Base-by-base conservation (phyloP, 1,139 yeast species). In the Suhomyces bokatorum region DNA sequence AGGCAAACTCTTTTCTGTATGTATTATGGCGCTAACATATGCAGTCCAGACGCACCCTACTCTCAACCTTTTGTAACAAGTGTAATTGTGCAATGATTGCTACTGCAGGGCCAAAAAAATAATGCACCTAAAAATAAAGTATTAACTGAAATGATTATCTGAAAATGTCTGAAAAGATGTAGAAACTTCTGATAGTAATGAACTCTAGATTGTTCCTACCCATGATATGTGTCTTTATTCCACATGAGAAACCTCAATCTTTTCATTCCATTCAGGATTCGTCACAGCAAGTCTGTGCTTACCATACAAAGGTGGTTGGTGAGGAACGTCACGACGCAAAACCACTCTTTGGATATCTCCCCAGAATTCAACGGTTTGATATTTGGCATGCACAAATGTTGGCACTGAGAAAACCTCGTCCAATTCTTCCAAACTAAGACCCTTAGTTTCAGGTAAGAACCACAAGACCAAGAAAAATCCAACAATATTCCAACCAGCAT, bases 401-500 rank as follows among this genome's bases (percentile, higher is more conserved):
- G 86, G 77, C 17, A 83, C 85, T 39, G 74, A 75, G 56, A 83
- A 83, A 24, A 83, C 85, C 42, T 82, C 87, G 57, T 83, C 88
- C 62, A 83, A 75, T 59, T 83, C 90, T 63, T 83, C 89, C 60
- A 83, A 73, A 0, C 88, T 81, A 54, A 81, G 71, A 14, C 81
- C 79, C 63, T 83, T 83, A 11, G 90, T 83, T 59, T 84, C 90
- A 2, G 89, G 87, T 41, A 83, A 67, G 66, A 81, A 74, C 77
- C 83, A 80, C 46, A 82, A 67, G 2, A 83, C 88, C 59, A 83
- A 55, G 67, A 83, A 79, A 69, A 82, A 86, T 0, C 93, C 95
- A 44, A 85, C 71, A 44, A 85, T 59, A 61, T 88, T 88, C 93
- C 95, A 86, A 10, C 85, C 96, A 1, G 95, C 96, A 57, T 87